Percentiles rank a stretch among this genome's conserved stretches.
These are phyloP conservation scores for Tetrahymena borealis DNA, from an alignment of 73 alveolate species.

Conservation along the genomic window DNA sequence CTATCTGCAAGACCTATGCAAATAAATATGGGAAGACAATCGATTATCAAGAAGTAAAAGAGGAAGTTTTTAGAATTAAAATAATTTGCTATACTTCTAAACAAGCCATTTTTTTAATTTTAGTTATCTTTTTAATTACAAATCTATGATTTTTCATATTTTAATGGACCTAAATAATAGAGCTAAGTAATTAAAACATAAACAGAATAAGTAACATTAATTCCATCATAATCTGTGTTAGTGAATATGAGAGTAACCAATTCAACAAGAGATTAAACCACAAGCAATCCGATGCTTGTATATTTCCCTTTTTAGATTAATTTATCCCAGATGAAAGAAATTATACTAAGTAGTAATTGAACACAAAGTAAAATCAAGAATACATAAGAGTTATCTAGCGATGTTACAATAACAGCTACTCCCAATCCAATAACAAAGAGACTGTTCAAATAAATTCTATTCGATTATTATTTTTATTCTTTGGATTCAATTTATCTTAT, in stretches of 20 bases:
- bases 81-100: no score
- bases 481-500: not conserved
- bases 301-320: not conserved
- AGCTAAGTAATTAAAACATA: no score
- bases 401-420: not conserved
- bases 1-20: not conserved
- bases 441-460: not conserved
- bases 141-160: not conserved
- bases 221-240: not conserved
- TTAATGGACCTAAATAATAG: no score
- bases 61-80: no score
- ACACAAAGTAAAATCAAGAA: not conserved
- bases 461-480: not conserved
- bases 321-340: not conserved
- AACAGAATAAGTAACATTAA: not conserved
- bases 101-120: not conserved
- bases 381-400: not conserved
- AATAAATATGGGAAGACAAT: not conserved
- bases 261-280: not conserved
- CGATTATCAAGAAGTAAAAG: not conserved
- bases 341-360: not conserved
- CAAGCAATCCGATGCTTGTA: not conserved
- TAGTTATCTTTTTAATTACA: not conserved
- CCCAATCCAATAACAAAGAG: not conserved
- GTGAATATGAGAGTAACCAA: not conserved